Conservation (phyloP, 2,329 filamentous ascomycete genomes). For the Penicillium crustosum region DNA sequence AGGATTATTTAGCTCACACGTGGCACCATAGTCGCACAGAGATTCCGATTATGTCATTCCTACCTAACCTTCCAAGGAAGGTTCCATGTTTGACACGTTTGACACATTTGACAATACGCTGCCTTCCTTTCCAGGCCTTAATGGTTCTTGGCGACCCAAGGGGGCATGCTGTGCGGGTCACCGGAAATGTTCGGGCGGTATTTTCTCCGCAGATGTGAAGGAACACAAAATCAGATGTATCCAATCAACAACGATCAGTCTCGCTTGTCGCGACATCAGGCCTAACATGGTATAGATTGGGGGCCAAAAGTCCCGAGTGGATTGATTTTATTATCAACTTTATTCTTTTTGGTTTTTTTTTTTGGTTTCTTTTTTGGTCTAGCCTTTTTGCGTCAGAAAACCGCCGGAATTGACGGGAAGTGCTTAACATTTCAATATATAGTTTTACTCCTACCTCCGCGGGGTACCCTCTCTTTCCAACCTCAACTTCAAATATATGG, state of each 20-base stretch:
- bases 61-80: too few species aligned
- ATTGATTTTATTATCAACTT: not conserved
- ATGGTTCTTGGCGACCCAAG: not conserved
- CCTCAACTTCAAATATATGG: not conserved
- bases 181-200: constrained; percentile 17
- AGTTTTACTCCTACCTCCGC: not conserved
- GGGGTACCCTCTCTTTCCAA: not conserved
- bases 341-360: not conserved
- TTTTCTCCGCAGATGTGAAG: constrained; percentile 3
- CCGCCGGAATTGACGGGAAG: not conserved
- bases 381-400: not conserved
- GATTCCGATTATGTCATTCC: not conserved
- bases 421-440: not conserved
- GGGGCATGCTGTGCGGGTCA: not conserved
- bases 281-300: constrained; percentile 21
- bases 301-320: constrained; percentile 9
- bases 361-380: not conserved
- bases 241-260: constrained; percentile 4
- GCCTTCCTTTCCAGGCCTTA: constrained; percentile 1
- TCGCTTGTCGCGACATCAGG: constrained; percentile 29
- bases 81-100: not conserved
- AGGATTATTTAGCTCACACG: constrained; percentile 12
- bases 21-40: constrained; percentile 18
- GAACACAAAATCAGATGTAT: not conserved
- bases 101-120: not conserved